Evolutionary conservation across 2,329 filamentous ascomycete species (phyloP).

Genomic region (Aspergillus latus): DNA sequence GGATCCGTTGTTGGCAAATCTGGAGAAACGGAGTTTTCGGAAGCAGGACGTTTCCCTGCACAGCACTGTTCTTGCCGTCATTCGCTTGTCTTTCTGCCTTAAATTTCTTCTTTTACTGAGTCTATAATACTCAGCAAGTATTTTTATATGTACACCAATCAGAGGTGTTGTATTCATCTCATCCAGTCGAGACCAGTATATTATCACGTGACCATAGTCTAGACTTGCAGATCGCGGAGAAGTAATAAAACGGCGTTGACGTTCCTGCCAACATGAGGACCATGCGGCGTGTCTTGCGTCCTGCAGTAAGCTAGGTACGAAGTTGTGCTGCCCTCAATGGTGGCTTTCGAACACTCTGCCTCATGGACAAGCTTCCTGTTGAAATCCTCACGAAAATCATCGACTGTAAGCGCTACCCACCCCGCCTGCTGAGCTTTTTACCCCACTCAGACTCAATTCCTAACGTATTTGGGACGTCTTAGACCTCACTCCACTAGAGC

Average conservation of each 20-base stretch:
- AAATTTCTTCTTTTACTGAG: constrained; percentile 5
- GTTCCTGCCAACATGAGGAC: constrained; percentile 6
- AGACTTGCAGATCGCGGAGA: constrained; percentile 17
- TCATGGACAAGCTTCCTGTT: constrained; percentile 59
- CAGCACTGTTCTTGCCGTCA: not conserved
- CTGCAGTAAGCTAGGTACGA: constrained; percentile 18
- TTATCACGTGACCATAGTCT: constrained; percentile 12
- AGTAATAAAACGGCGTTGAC: constrained; percentile 12
- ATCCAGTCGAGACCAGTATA: not conserved
- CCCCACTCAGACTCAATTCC: constrained; percentile 16
- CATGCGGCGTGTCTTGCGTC: constrained; percentile 10
- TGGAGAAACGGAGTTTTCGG: constrained; percentile 13
- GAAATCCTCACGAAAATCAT: constrained; percentile 66
- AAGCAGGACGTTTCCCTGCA: constrained; percentile 1
- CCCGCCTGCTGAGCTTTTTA: constrained; percentile 17
- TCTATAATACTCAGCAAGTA: constrained; percentile 8
- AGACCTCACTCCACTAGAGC: constrained; percentile 65
- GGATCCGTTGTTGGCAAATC: not conserved
- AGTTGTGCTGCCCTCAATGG: constrained; percentile 29
- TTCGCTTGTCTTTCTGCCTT: not conserved
- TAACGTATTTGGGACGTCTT: constrained; percentile 7
- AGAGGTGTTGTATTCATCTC: no score
- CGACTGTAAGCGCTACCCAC: constrained; percentile 52
- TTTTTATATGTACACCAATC: constrained; percentile 1
- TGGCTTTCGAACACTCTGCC: constrained; percentile 20